Evolutionary conservation across 73 alveolate species (phyloP).

Genomic region (Paramecium tetraurelia): DNA sequence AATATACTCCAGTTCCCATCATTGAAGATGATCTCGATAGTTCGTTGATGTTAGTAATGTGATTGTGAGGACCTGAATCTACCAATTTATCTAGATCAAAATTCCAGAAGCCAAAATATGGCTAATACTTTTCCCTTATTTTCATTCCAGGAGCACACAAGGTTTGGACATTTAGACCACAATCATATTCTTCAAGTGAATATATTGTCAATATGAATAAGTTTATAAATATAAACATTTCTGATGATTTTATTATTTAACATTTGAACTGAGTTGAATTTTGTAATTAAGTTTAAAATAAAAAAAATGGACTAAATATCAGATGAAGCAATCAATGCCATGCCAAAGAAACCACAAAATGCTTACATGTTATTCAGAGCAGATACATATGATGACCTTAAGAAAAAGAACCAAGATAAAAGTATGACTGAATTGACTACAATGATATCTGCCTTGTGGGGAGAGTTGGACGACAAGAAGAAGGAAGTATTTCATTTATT

Average conservation of each 20-base stretch:
- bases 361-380: not conserved
- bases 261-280: not conserved
- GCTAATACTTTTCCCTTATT: not conserved
- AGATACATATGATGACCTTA: not conserved
- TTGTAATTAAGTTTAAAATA: not conserved
- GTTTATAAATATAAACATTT: not conserved
- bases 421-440: constrained; percentile 33
- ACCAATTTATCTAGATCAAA: not conserved
- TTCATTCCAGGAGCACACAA: constrained; percentile 8
- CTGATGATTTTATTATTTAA: not conserved
- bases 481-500: not conserved
- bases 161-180: constrained; percentile 19
- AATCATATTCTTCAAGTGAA: not conserved
- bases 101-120: not conserved
- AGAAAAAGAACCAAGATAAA: constrained; percentile 1
- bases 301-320: not conserved
- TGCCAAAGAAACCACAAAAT: constrained; percentile 30
- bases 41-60: not conserved
- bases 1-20: not conserved
- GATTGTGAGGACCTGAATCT: constrained; percentile 5
- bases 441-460: not conserved
- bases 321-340: not conserved
- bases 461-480: not conserved
- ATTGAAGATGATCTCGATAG: not conserved
- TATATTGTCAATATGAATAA: not conserved